Evolutionary conservation across 1,139 yeast genomes (phyloP), one percentile per base, ranked within the genome.

Genomic region (Kodamaea sp.): DNA sequence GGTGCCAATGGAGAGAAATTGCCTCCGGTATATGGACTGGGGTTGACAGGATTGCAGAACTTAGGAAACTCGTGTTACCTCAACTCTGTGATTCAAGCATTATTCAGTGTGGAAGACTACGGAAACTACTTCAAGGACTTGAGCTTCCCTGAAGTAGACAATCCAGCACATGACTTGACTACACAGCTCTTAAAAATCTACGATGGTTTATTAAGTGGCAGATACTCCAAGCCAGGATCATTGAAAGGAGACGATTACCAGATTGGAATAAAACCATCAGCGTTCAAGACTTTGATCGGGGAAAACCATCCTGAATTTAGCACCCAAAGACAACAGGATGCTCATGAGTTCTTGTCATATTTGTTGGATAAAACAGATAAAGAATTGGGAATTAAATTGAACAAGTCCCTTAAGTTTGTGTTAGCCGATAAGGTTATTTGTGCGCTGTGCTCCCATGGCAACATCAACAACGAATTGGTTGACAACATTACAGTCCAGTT

Each of bases 21-120:
- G 29, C 54, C 61, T 13, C 88, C 90, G 0, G 63, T 88, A 1
- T 81, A 70, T 61, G 95, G 92, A 2, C 57, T 75, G 25, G 83
- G 80, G 5, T 63, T 83, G 37, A 82, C 95, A 1, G 99, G 98
- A 0, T 62, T 94, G 53, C 78, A 82, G 46, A 92, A 92, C 55
- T 63, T 92, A 44, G 99, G 99, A 3, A 92, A 92, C 52, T 84
- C 96, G 0, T 92, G 99, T 60, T 92, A 92, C 56, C 51, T 92
- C 43, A 85, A 90, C 32, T 83, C 96, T 1, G 90, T 82, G 0
- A 44, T 88, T 4, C 98, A 92, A 57, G 70, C 81, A 3, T 62
- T 92, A 35, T 70, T 63, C 46, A 55, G 61, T 29, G 48, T 63
- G 25, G 39, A 48, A 0, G 42, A 50, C 7, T 83, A 84, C 48